Conservation (phyloP, 495 filamentous ascomycete genomes). For the Penicillium angulare region DNA sequence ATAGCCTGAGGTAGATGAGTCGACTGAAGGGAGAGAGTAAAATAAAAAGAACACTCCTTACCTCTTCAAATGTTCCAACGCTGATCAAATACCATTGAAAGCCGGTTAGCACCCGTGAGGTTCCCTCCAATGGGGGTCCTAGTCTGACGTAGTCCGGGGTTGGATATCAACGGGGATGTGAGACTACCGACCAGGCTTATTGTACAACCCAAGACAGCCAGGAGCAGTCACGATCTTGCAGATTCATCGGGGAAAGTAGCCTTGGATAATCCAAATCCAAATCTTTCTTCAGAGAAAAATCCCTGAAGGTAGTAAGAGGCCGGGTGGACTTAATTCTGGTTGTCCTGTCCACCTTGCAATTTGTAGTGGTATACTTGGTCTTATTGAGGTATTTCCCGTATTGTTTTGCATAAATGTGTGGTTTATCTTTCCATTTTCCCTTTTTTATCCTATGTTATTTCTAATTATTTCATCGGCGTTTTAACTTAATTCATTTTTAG, state of each 20-base stretch:
- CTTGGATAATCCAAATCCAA: neutral
- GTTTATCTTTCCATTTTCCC: neutral
- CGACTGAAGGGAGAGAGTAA: no score
- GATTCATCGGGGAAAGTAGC: conserved; percentile 3
- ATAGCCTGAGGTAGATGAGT: no score
- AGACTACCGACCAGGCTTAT: conserved; percentile 13
- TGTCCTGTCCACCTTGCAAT: no score
- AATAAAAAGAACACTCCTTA: no score
- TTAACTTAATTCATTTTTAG: no score
- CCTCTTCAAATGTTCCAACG: no score
- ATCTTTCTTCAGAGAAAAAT: no score
- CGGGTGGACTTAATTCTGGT: neutral
- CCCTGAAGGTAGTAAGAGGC: neutral
- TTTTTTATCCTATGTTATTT: neutral
- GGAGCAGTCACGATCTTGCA: conserved; percentile 7
- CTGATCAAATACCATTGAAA: no score
- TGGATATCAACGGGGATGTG: conserved; percentile 17
- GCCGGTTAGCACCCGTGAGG: neutral
- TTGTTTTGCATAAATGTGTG: neutral
- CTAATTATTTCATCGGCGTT: neutral
- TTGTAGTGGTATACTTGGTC: no score
- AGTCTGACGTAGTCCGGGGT: conserved; percentile 20
- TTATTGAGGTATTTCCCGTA: neutral
- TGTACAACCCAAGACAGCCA: conserved; percentile 16
- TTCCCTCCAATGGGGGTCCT: neutral